These are phyloP conservation scores for Hippophae tibetana DNA, from an alignment of 306 rosid genomes.

Conservation along the genomic window DNA sequence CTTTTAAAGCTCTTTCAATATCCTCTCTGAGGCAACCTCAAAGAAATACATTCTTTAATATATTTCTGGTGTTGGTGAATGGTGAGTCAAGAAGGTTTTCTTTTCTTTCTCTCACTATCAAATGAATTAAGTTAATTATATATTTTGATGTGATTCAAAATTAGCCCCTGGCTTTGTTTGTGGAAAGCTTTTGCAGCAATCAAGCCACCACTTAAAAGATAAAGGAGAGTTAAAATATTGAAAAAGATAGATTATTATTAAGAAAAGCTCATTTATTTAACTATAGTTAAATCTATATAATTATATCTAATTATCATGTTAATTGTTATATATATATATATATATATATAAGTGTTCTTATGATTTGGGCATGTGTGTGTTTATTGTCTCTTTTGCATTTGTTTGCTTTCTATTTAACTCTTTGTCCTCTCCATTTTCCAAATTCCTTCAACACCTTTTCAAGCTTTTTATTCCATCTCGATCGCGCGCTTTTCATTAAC, in stretches of 20 bases:
- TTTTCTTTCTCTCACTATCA: slow-evolving; percentile 21
- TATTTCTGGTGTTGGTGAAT: slow-evolving; percentile 68
- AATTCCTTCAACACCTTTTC: slow-evolving; percentile 29
- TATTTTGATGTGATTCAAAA: slow-evolving; percentile 27
- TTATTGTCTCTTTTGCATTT: slow-evolving; percentile 8
- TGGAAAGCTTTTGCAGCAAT: slow-evolving; percentile 70
- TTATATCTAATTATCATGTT: too few relatives aligned
- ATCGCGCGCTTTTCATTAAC: slow-evolving; percentile 12
- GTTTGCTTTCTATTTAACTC: slow-evolving; percentile 43
- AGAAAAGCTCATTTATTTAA: too few relatives aligned
- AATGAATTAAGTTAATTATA: slow-evolving; percentile 1
- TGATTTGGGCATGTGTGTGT: slow-evolving; percentile 34
- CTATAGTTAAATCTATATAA: too few relatives aligned
- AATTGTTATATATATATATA: too few relatives aligned
- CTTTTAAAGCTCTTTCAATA: neutral
- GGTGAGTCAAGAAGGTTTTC: slow-evolving; percentile 16
- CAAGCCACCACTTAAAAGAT: slow-evolving; percentile 59
- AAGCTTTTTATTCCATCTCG: slow-evolving; percentile 14
- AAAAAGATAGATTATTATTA: slow-evolving; percentile 32
- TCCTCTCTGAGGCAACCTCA: slow-evolving; percentile 23
- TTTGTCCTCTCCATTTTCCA: slow-evolving; percentile 33
- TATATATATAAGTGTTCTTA: too few relatives aligned
- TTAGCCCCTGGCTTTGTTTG: slow-evolving; percentile 59
- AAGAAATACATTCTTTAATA: slow-evolving; percentile 23
- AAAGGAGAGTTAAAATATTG: slow-evolving; percentile 20